Evolutionary conservation across 2,329 filamentous ascomycete species (phyloP).

Genomic region (Metarhizium humberi): DNA sequence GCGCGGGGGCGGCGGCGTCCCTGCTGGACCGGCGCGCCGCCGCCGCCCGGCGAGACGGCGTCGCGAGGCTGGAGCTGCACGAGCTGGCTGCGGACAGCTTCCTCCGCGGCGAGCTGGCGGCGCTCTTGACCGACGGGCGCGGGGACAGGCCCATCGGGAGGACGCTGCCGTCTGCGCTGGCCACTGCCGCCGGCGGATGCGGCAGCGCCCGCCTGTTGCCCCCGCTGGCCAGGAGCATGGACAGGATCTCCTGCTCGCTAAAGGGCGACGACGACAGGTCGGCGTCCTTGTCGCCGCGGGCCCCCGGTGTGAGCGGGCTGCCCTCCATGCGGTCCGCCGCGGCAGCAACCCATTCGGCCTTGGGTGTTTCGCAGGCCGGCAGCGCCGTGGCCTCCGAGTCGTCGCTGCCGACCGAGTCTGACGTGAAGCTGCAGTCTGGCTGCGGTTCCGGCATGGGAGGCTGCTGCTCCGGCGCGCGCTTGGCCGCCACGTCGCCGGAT

Average conservation of each 20-base stretch:
- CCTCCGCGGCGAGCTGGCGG: slow-evolving; percentile 11
- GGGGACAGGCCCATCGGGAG: slow-evolving; percentile 20
- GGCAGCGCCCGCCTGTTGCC: slow-evolving; percentile 18
- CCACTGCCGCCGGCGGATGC: slow-evolving; percentile 19
- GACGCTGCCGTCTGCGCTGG: slow-evolving; percentile 17
- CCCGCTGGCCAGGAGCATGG: slow-evolving; percentile 17
- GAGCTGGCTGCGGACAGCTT: slow-evolving; percentile 9
- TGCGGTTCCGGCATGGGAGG: not conserved
- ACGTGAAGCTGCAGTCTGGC: slow-evolving; percentile 16
- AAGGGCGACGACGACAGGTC: slow-evolving; percentile 21
- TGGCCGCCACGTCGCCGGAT: slow-evolving; percentile 11
- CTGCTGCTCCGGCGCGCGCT: slow-evolving; percentile 3
- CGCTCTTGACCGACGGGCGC: slow-evolving; percentile 10
- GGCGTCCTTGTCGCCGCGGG: not conserved
- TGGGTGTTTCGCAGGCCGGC: slow-evolving; percentile 9
- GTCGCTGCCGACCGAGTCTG: slow-evolving; percentile 15
- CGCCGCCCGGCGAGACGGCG: slow-evolving; percentile 1
- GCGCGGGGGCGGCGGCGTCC: slow-evolving; percentile 13
- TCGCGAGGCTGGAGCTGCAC: too few species aligned
- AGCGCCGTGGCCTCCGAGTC: slow-evolving; percentile 12
- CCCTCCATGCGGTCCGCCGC: slow-evolving; percentile 1
- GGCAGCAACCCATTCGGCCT: slow-evolving; percentile 3
- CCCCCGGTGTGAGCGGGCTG: slow-evolving; percentile 5
- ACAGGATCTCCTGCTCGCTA: slow-evolving; percentile 24
- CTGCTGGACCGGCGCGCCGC: slow-evolving; percentile 7